Evolutionary conservation across 345 rosid genomes (phyloP).

Genomic region (Eucalyptus tenuipes): DNA sequence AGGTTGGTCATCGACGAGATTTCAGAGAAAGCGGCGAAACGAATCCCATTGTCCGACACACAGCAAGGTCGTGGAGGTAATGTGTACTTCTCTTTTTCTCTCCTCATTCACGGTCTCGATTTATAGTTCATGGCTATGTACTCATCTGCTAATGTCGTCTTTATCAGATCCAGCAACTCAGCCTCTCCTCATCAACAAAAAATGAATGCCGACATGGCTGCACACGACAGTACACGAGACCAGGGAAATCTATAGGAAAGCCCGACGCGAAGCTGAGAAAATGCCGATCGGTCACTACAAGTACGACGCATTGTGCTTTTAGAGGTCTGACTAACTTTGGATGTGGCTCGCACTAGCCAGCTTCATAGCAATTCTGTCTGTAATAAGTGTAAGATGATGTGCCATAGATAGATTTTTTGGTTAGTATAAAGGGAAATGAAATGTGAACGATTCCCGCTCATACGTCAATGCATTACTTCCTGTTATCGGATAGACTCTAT

Average conservation of each 20-base stretch:
- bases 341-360: not conserved
- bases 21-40: constrained; percentile 12
- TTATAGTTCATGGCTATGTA: not conserved
- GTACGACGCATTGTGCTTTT: not conserved
- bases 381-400: not conserved
- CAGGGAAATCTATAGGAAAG: not conserved
- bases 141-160: not conserved
- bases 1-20: constrained; percentile 45
- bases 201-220: not conserved
- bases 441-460: not conserved
- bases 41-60: not conserved
- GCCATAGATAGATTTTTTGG: not conserved
- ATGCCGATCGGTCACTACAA: not conserved
- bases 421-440: not conserved
- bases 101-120: not conserved
- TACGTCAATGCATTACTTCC: not conserved
- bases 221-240: not conserved
- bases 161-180: not conserved
- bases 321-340: not conserved
- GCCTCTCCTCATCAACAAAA: not conserved
- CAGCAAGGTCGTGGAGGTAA: constrained; percentile 40
- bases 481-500: not conserved
- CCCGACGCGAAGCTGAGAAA: not conserved
- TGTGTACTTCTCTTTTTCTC: not conserved
- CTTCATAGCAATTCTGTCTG: not conserved